Conservation (phyloP, 1,139 yeast species). For the Kluyveromyces marxianus region DNA sequence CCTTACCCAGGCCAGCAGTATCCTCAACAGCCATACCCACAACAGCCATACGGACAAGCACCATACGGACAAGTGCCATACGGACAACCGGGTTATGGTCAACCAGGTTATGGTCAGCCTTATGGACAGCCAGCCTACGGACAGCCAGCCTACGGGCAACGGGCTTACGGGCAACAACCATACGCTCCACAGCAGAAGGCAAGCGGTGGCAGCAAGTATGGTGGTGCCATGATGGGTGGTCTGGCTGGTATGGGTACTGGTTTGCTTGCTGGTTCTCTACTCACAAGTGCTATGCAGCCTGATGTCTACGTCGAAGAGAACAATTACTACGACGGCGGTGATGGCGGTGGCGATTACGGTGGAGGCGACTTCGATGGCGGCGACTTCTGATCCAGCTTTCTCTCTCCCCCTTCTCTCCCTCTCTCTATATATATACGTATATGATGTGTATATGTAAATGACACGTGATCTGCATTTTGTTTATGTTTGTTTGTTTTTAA, state of each 20-base stretch:
- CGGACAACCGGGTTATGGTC: not conserved
- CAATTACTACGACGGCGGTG: constrained; percentile 20
- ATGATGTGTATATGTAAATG: not conserved
- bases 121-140: constrained; percentile 6
- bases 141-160: constrained; percentile 14
- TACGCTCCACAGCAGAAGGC: constrained; percentile 11
- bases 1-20: constrained; percentile 9
- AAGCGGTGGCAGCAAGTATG: constrained; percentile 13
- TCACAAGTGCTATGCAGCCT: constrained; percentile 31
- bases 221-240: constrained; percentile 38
- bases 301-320: no score
- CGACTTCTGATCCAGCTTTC: not conserved
- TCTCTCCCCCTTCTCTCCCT: not conserved
- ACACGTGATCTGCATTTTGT: not conserved
- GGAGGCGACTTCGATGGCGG: constrained; percentile 12
- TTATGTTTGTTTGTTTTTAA: not conserved
- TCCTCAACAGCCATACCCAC: constrained; percentile 13
- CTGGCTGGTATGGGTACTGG: constrained; percentile 80
- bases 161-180: constrained; percentile 10
- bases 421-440: not conserved
- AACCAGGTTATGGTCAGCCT: not conserved
- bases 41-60: constrained; percentile 6
- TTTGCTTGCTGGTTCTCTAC: constrained; percentile 62
- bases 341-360: constrained; percentile 17
- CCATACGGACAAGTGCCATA: constrained; percentile 12